These are phyloP conservation scores for Debaryomyces psychrophilus DNA, from an alignment of 1,139 yeast species.

Conservation along the genomic window DNA sequence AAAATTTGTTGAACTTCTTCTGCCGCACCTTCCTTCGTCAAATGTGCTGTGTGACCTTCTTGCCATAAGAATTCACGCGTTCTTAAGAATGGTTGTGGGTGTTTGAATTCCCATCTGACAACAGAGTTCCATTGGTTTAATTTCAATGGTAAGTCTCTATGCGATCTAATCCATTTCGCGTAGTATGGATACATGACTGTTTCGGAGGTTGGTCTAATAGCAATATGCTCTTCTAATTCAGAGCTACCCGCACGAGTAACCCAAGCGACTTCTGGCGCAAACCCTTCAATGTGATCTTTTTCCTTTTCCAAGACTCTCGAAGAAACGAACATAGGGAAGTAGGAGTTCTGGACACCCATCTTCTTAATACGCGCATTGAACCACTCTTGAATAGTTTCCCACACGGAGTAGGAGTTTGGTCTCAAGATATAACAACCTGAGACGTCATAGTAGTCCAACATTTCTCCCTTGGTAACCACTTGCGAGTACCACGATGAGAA, in stretches of 20 bases:
- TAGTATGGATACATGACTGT: constrained; percentile 99
- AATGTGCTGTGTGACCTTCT: constrained; percentile 98
- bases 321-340: constrained; percentile 99
- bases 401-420: constrained; percentile 90
- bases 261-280: constrained; percentile 99
- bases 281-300: constrained; percentile 98
- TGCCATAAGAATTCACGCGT: constrained; percentile 99
- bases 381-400: constrained; percentile 94
- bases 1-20: constrained; percentile 85
- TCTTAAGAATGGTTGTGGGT: constrained; percentile 98
- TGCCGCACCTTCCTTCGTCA: constrained; percentile 77
- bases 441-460: constrained; percentile 97
- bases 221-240: constrained; percentile 96
- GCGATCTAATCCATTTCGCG: constrained; percentile 98
- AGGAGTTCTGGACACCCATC: constrained; percentile 91
- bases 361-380: constrained; percentile 80
- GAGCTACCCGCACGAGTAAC: constrained; percentile 94
- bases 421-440: constrained; percentile 98
- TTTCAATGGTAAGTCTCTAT: constrained; percentile 94
- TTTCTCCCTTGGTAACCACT: constrained; percentile 92
- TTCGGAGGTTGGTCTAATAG: constrained; percentile 98
- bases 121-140: constrained; percentile 99
- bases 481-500: constrained; percentile 98
- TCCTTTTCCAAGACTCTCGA: constrained; percentile 91
- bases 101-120: constrained; percentile 99